Percentiles rank a stretch among this genome's conserved stretches.
Evolutionary conservation across 345 rosid genomes (phyloP).

Genomic region (Zanthoxylum bungeanum): DNA sequence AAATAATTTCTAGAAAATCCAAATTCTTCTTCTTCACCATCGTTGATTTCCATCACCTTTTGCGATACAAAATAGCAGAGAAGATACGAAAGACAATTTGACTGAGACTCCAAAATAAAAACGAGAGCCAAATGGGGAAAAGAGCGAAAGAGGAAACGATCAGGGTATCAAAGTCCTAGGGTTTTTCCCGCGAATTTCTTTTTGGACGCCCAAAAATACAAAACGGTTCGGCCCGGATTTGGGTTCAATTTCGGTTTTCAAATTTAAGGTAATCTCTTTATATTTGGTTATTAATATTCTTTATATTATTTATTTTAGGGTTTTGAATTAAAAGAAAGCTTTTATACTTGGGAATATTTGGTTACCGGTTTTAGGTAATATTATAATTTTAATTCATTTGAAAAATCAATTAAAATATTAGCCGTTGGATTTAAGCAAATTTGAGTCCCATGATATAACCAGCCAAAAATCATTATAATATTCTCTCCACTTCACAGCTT

Average conservation of each 20-base stretch:
- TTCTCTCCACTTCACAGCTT: too few relatives aligned
- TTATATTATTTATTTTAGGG: too few relatives aligned
- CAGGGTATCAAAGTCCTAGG: not conserved
- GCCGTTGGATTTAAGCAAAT: too few relatives aligned
- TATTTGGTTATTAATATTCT: too few relatives aligned
- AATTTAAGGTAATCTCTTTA: too few relatives aligned
- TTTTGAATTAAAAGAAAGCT: too few relatives aligned
- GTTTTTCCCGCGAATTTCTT: not conserved
- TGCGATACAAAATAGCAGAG: not conserved
- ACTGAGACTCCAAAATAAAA: not conserved
- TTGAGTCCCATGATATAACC: too few relatives aligned
- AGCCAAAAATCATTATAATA: too few relatives aligned
- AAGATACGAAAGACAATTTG: not conserved
- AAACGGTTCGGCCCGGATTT: not conserved
- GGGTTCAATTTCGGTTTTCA: not conserved
- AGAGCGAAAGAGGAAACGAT: not conserved
- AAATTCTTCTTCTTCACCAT: constrained; percentile 63
- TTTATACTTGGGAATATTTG: too few relatives aligned
- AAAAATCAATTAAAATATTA: too few relatives aligned
- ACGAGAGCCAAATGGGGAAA: not conserved
- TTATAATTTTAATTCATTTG: too few relatives aligned
- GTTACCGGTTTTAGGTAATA: too few relatives aligned
- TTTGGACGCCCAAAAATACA: not conserved
- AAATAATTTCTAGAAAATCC: constrained; percentile 91
- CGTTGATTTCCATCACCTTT: constrained; percentile 40